These are phyloP conservation scores for Barbarea vulgaris DNA, from an alignment of 345 rosid species.

Conservation along the genomic window DNA sequence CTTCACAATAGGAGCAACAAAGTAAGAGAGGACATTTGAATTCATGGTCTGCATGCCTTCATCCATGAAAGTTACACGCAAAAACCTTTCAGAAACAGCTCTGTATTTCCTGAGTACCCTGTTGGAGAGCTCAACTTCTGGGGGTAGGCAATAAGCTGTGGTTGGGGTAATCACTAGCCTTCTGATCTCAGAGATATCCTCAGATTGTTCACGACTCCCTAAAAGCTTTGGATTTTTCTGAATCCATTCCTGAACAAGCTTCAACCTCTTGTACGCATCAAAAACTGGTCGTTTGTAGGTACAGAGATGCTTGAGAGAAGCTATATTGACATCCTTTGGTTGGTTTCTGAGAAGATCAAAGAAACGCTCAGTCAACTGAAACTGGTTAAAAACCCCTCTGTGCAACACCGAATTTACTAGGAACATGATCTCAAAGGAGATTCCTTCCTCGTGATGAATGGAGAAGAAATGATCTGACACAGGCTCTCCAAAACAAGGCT, in stretches of 20 bases:
- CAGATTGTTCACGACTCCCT: slow-evolving; percentile 47
- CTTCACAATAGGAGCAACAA: slow-evolving; percentile 68
- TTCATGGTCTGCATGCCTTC: slow-evolving; percentile 82
- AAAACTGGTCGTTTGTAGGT: slow-evolving; percentile 59
- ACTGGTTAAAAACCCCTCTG: slow-evolving; percentile 69
- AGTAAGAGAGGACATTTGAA: slow-evolving; percentile 59
- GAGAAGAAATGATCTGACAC: slow-evolving; percentile 59
- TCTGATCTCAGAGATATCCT: slow-evolving; percentile 66
- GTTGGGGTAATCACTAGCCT: slow-evolving; percentile 82
- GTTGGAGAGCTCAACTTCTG: slow-evolving; percentile 93
- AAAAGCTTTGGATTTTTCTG: slow-evolving; percentile 57
- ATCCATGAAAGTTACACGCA: slow-evolving; percentile 91
- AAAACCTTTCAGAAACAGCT: slow-evolving; percentile 65
- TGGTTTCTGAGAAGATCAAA: slow-evolving; percentile 65
- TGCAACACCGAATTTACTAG: slow-evolving; percentile 74
- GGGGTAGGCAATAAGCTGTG: slow-evolving; percentile 82
- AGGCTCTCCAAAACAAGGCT: slow-evolving; percentile 67
- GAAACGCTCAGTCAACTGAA: slow-evolving; percentile 60
- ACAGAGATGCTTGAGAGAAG: slow-evolving; percentile 74
- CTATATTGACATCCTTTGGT: slow-evolving; percentile 59
- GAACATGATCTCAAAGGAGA: slow-evolving; percentile 67
- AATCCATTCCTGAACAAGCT: slow-evolving; percentile 69
- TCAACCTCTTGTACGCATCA: slow-evolving; percentile 62
- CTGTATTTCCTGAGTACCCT: slow-evolving; percentile 76
- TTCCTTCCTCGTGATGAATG: slow-evolving; percentile 54